phyloP scores from a whole-genome alignment of 345 rosid genomes.

The Eucalyptus cloeziana region DNA sequence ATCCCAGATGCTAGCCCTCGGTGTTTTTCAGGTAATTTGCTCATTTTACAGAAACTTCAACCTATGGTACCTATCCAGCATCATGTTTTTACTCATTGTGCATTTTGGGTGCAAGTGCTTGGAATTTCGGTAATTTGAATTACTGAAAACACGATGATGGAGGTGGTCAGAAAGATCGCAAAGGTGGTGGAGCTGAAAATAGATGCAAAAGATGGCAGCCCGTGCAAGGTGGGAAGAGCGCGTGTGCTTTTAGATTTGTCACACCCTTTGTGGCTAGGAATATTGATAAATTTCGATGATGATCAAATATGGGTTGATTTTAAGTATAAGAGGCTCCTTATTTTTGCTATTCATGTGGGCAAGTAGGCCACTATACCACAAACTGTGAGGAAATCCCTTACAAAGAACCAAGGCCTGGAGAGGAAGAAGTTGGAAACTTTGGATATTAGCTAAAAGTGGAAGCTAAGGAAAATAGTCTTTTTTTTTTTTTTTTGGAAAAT shows the following conservation, averaged over 20 bases:
- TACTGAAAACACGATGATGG: neutral
- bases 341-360: neutral
- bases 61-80: neutral
- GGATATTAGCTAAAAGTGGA: neutral
- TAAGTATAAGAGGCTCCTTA: neutral
- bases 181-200: neutral
- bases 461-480: neutral
- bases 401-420: neutral
- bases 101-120: neutral
- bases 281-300: too few species aligned
- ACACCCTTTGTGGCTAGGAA: fast-evolving
- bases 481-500: neutral
- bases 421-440: neutral
- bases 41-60: neutral
- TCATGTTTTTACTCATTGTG: neutral
- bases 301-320: neutral
- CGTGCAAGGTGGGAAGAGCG: neutral
- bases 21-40: neutral
- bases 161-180: neutral
- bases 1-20: fast-evolving
- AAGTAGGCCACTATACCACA: neutral
- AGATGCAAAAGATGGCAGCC: neutral
- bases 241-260: neutral
- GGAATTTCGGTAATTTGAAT: neutral
- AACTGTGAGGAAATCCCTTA: neutral